A percentile compares a stretch with the other conserved stretches of the same genome.
These are phyloP conservation scores for Clausena lansium DNA, from an alignment of 345 rosid species.

Conservation along the genomic window DNA sequence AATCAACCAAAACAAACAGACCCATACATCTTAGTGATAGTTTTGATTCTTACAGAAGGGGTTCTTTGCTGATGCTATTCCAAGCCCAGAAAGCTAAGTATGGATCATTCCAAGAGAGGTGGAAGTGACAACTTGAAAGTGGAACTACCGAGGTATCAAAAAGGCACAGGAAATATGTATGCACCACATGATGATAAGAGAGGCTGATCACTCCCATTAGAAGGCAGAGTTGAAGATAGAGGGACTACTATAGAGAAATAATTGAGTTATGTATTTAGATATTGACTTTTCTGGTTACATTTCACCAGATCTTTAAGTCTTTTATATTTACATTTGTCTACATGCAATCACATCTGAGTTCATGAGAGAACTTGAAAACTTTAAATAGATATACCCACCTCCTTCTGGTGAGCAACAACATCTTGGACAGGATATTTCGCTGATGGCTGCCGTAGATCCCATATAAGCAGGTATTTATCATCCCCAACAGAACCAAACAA, in stretches of 20 bases:
- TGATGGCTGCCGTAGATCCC: conserved; percentile 85
- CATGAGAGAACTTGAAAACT: background rate
- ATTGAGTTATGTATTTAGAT: too few relatives aligned
- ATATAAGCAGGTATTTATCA: conserved; percentile 82
- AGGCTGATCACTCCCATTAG: background rate
- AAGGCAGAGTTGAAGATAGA: background rate
- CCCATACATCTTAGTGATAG: background rate
- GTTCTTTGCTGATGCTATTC: background rate
- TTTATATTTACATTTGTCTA: too few relatives aligned
- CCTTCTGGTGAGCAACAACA: conserved; percentile 91
- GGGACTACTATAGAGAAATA: background rate
- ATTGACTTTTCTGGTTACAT: too few relatives aligned
- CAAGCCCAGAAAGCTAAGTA: background rate
- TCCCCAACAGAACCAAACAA: conserved; percentile 98
- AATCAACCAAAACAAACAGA: background rate
- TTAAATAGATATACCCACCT: conserved; percentile 39
- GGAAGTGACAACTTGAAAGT: background rate
- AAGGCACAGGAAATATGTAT: background rate
- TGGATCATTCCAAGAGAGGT: background rate
- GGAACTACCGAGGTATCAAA: background rate
- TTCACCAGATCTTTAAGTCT: too few relatives aligned
- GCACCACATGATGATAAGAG: background rate
- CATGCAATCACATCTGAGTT: background rate
- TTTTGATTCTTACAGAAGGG: background rate
- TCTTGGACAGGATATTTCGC: conserved; percentile 70